Base-by-base conservation (phyloP, 2,329 filamentous ascomycete genomes). In the Fusarium torreyae region DNA sequence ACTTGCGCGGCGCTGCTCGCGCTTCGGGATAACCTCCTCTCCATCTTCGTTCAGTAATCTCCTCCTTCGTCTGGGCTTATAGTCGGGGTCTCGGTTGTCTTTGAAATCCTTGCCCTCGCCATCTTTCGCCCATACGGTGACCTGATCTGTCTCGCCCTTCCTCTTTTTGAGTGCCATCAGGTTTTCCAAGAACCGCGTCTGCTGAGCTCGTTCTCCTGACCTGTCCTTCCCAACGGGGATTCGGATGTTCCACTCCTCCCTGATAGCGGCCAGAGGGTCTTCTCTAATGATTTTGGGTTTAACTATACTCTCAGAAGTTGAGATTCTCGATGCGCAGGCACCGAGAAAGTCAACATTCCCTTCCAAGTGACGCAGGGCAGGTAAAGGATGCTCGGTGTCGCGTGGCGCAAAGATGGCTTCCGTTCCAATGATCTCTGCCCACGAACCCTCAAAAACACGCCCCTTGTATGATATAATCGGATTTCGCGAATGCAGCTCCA, bases 401-500 rank as follows among this genome's bases (percentile, higher is more conserved):
- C 84, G 86, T 17, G 80, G 80, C 2, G 85, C 86, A 73, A 98
- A 91, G 42, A 97, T 87, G 68, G 94, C 82, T 71, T 97, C 93
- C 0, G 94, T 97, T 36, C 95, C 95, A 43, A 97, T 88, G 63
- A 94, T 91, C 65, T 92, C 89, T 13, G 89, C 87, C 95, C 95
- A 98, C 45, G 88, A 82, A 69, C 94, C 95, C 68, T 89, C 89
- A 76, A 94, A 96, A 22, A 97, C 83, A 66, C 91, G 88, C 31
- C 92, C 92, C 60, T 91, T 87, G 80, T 97, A 97, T 22, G 92
- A 91, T 62, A 97, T 86, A 28, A 97, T 82, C 0, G 95, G 95
- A 49, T 92, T 91, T 4, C 81, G 75, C 2, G 91, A 91, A 78
- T 97, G 92, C 5, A 98, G 85, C 28, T 93, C 94, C n/a, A 96